Conservation (phyloP, 78 protist species). For the Tieghemostelium lacteum region DNA sequence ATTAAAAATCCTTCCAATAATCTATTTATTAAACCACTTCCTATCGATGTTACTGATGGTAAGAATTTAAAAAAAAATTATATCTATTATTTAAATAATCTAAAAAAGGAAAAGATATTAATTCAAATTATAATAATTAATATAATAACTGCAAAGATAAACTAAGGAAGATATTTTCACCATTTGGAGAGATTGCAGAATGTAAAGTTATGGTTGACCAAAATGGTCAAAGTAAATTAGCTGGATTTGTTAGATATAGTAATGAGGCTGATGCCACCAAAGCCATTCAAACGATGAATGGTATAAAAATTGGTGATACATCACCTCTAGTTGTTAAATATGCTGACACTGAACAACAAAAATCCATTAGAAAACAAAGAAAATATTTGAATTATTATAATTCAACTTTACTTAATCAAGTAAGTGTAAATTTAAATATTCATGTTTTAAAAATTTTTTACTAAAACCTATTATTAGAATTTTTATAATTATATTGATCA, state of each 20-base stretch:
- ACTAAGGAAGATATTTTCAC: constrained; percentile 49
- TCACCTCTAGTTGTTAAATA: constrained; percentile 70
- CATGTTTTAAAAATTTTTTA: not conserved
- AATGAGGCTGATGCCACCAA: constrained; percentile 51
- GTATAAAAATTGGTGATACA: not conserved
- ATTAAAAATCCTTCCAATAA: constrained; percentile 71
- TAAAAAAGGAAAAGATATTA: not conserved
- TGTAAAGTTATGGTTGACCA: constrained; percentile 74
- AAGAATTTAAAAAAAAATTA: not conserved
- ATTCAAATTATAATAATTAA: not conserved
- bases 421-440: not conserved
- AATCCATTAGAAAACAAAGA: constrained; percentile 64
- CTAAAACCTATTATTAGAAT: not conserved
- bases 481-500: not conserved
- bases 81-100: not conserved
- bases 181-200: constrained; percentile 50
- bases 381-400: constrained; percentile 13
- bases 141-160: constrained; percentile 17
- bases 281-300: constrained; percentile 59
- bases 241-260: constrained; percentile 73
- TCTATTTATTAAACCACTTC: constrained; percentile 71
- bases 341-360: constrained; percentile 73
- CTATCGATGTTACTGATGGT: constrained; percentile 59
- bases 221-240: constrained; percentile 68
- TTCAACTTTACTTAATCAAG: not conserved